Evolutionary conservation across 495 filamentous ascomycete species (phyloP).

Genomic region (Lepraria neglecta): DNA sequence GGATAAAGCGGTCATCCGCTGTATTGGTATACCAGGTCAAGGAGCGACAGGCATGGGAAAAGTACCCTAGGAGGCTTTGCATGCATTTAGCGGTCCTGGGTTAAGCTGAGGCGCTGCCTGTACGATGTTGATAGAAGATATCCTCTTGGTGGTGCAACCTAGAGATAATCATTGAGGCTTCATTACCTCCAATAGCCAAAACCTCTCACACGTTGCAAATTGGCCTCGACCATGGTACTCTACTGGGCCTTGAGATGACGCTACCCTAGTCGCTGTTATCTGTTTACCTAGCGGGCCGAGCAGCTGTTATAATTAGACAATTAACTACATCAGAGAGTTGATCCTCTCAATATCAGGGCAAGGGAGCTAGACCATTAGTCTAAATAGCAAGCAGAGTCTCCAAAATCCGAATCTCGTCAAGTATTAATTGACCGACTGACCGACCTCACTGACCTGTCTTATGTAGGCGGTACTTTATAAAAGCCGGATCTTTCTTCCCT

Average conservation of each 20-base stretch:
- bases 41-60: background rate
- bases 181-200: background rate
- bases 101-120: background rate
- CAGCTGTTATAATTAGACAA: background rate
- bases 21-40: conserved; percentile 1
- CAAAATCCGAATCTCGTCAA: too few species aligned
- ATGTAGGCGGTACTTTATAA: too few species aligned
- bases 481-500: too few species aligned
- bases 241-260: background rate
- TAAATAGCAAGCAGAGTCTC: too few species aligned
- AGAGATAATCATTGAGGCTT: background rate
- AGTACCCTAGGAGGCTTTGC: background rate
- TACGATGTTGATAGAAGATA: conserved; percentile 6
- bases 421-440: too few species aligned
- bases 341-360: too few species aligned
- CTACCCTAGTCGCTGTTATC: background rate
- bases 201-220: too few species aligned
- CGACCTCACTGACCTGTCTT: too few species aligned
- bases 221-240: background rate
- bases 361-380: too few species aligned
- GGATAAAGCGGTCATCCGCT: conserved; percentile 15
- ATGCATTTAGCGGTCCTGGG: background rate
- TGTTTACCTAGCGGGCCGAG: conserved; percentile 3
- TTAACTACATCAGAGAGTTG: too few species aligned
- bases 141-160: background rate